A percentile compares a stretch with the other conserved stretches of the same genome.
These are phyloP conservation scores for Mortierella sp. DNA, from an alignment of 371 early-diverging fungal species.

Conservation along the genomic window DNA sequence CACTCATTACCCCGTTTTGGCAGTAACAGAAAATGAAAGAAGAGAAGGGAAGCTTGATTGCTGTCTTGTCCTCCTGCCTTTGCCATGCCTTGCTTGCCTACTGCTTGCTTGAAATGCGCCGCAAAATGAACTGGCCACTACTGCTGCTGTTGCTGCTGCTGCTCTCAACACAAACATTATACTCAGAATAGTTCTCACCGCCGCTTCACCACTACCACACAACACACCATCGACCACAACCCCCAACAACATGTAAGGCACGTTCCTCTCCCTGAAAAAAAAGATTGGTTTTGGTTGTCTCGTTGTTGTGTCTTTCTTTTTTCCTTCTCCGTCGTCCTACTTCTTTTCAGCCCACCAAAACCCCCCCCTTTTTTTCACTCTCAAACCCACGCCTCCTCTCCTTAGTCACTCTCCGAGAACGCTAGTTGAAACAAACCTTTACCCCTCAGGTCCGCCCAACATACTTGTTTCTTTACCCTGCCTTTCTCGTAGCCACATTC, in stretches of 20 bases:
- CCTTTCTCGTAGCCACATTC: neutral
- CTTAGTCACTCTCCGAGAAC: neutral
- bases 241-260: neutral
- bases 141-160: too few relatives aligned
- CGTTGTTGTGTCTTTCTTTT: slow-evolving; percentile 1
- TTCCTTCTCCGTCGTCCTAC: neutral
- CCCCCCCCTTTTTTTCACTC: neutral
- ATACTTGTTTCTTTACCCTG: neutral
- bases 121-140: too few relatives aligned
- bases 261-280: too few relatives aligned
- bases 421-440: neutral
- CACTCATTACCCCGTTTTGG: too few relatives aligned
- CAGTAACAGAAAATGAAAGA: too few relatives aligned
- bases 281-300: too few relatives aligned
- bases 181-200: neutral
- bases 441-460: neutral
- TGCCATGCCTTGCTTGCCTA: too few relatives aligned
- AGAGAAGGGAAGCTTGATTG: too few relatives aligned
- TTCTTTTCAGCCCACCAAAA: neutral
- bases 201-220: neutral
- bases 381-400: neutral
- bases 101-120: too few relatives aligned
- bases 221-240: neutral
- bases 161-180: neutral
- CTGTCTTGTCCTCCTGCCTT: too few relatives aligned